Evolutionary conservation across 352 stramenopile genomes (phyloP).

Genomic region (Thalassiosira pacifica): DNA sequence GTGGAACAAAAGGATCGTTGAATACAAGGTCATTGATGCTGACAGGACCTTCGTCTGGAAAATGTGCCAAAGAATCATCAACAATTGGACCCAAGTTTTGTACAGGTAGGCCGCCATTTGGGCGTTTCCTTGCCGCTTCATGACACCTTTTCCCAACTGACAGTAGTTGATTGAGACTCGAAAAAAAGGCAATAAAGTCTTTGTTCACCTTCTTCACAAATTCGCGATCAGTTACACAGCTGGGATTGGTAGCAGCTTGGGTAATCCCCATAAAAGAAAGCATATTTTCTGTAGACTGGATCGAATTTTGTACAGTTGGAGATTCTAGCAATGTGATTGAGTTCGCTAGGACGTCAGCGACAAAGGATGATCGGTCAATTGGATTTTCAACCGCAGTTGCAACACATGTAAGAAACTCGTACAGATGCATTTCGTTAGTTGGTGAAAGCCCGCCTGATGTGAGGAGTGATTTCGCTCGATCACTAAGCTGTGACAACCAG

Average conservation of each 20-base stretch:
- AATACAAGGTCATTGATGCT: conserved; percentile 79
- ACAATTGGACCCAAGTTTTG: conserved; percentile 50
- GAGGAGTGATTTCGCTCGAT: conserved; percentile 74
- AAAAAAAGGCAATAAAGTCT: conserved; percentile 78
- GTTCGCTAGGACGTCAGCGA: conserved; percentile 81
- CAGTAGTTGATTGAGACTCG: conserved; percentile 82
- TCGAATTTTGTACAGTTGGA: conserved; percentile 62
- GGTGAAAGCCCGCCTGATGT: conserved; percentile 68
- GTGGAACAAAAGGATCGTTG: conserved; percentile 83
- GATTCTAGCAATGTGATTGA: conserved; percentile 71
- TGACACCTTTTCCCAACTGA: conserved; percentile 86
- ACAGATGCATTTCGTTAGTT: conserved; percentile 85
- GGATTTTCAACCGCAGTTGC: conserved; percentile 83
- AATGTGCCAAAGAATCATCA: conserved; percentile 55
- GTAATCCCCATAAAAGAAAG: conserved; percentile 76
- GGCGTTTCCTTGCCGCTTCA: conserved; percentile 77
- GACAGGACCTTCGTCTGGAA: conserved; percentile 82
- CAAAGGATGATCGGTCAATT: conserved; percentile 74
- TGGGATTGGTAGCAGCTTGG: conserved; percentile 64
- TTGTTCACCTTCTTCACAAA: conserved; percentile 74
- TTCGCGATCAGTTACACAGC: conserved; percentile 70
- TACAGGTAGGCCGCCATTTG: conserved; percentile 70
- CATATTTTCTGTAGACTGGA: conserved; percentile 71
- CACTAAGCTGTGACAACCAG: conserved; percentile 81
- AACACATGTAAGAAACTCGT: conserved; percentile 86